Conservation (phyloP, 192 early-diverging fungal genomes). For the Coemansia erecta region DNA sequence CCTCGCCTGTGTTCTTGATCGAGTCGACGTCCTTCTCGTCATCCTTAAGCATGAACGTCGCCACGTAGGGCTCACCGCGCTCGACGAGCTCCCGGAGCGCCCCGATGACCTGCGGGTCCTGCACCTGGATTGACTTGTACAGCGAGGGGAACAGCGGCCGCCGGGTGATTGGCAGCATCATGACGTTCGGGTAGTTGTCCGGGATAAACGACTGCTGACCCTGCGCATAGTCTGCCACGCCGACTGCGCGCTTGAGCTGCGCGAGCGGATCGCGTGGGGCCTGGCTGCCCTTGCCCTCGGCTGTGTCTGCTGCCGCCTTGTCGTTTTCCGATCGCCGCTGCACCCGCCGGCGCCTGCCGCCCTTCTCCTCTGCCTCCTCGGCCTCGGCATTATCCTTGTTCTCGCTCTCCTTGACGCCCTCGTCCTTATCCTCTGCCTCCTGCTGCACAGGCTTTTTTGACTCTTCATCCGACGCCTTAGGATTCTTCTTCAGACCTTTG, state of each 20-base stretch:
- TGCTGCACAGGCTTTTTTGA: not conserved
- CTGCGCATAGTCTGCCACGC: constrained; percentile 63
- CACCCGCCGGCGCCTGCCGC: constrained; percentile 27
- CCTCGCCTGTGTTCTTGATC: constrained; percentile 71
- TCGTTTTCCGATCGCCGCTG: constrained; percentile 37
- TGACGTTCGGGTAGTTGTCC: constrained; percentile 88
- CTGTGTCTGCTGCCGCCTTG: constrained; percentile 4
- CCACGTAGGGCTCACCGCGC: constrained; percentile 94
- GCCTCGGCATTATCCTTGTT: not conserved
- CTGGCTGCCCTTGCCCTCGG: constrained; percentile 13
- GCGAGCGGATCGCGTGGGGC: constrained; percentile 27
- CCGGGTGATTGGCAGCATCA: constrained; percentile 90
- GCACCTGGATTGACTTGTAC: constrained; percentile 97
- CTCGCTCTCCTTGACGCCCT: constrained; percentile 10
- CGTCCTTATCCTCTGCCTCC: not conserved
- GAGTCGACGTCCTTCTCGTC: constrained; percentile 84
- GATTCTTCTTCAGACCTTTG: not conserved
- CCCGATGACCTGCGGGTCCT: constrained; percentile 87
- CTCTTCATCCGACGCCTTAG: not conserved
- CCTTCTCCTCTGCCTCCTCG: constrained; percentile 18
- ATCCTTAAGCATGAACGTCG: constrained; percentile 91
- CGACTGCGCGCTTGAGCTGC: constrained; percentile 53
- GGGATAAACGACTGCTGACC: constrained; percentile 80
- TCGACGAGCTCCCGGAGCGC: constrained; percentile 91
- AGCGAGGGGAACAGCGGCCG: constrained; percentile 95